Evolutionary conservation across 2,329 filamentous ascomycete genomes (phyloP).

Genomic region (Fusarium napiforme): DNA sequence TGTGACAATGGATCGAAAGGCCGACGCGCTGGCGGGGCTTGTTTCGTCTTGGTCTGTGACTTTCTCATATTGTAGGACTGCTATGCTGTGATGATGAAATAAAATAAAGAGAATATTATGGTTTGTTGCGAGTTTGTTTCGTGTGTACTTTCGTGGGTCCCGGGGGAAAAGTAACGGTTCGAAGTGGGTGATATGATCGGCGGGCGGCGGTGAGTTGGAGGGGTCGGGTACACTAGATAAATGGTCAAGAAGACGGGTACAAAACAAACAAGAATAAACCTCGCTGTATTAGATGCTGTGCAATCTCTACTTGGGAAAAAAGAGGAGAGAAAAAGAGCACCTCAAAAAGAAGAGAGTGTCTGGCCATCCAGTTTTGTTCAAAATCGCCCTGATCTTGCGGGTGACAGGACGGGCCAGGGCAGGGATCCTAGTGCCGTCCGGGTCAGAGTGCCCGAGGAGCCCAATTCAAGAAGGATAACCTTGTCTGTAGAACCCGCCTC

Average conservation of each 20-base stretch:
- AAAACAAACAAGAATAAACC: slow-evolving; percentile 8
- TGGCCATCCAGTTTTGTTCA: slow-evolving; percentile 22
- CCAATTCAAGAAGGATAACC: slow-evolving; percentile 40
- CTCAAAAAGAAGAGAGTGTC: slow-evolving; percentile 11
- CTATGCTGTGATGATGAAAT: background rate
- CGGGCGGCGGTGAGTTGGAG: slow-evolving; percentile 23
- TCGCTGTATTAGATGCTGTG: slow-evolving; percentile 13
- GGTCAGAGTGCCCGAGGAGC: slow-evolving; percentile 37
- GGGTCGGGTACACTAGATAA: slow-evolving; percentile 33
- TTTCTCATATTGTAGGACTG: slow-evolving; percentile 33
- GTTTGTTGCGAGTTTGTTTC: slow-evolving; percentile 9
- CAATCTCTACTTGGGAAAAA: slow-evolving; percentile 15
- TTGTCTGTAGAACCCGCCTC: slow-evolving; percentile 26
- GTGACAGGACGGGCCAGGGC: slow-evolving; percentile 1
- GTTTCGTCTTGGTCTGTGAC: slow-evolving; percentile 31
- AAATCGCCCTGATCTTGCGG: slow-evolving; percentile 9
- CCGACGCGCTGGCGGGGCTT: slow-evolving; percentile 15
- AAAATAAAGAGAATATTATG: slow-evolving; percentile 12
- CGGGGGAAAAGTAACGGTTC: background rate
- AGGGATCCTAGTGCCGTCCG: slow-evolving; percentile 23
- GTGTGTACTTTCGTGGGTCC: slow-evolving; percentile 24
- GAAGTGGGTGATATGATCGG: slow-evolving; percentile 25
- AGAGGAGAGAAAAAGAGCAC: slow-evolving; percentile 16
- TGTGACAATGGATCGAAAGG: slow-evolving; percentile 34
- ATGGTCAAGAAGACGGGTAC: slow-evolving; percentile 6